These are phyloP conservation scores for Suillus cothurnatus DNA, from an alignment of 768 basidiomycete species.

Conservation along the genomic window DNA sequence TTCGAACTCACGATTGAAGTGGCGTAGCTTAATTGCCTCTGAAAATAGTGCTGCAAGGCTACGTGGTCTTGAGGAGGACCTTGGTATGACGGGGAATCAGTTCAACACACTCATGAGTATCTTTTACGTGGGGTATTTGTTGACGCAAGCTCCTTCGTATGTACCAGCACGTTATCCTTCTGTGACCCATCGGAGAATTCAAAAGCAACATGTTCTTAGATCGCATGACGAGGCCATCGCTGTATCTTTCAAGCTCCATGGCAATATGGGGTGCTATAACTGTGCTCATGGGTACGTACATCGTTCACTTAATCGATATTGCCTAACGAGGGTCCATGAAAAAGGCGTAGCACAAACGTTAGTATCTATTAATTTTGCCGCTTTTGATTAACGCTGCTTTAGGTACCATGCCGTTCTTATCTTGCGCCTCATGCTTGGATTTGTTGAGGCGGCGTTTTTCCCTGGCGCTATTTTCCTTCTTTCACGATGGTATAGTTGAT, in stretches of 20 bases:
- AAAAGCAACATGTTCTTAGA: conserved; percentile 68
- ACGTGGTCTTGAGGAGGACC: conserved; percentile 67
- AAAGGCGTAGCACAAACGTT: conserved; percentile 40
- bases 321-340: not conserved
- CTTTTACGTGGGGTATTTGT: conserved; percentile 68
- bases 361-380: not conserved
- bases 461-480: conserved; percentile 70
- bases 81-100: conserved; percentile 58
- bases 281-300: conserved; percentile 45
- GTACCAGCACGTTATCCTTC: conserved; percentile 23
- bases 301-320: conserved; percentile 5
- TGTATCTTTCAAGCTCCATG: conserved; percentile 67
- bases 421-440: conserved; percentile 77
- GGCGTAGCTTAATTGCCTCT: not conserved
- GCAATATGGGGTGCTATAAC: conserved; percentile 69
- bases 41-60: conserved; percentile 63
- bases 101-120: conserved; percentile 70
- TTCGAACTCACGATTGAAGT: not conserved
- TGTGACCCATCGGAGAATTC: not conserved
- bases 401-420: conserved; percentile 62
- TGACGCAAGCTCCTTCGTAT: conserved; percentile 76
- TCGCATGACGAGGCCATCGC: conserved; percentile 63
- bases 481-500: conserved; percentile 53
- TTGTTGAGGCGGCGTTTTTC: conserved; percentile 67
- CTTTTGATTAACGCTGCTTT: conserved; percentile 5